These are phyloP conservation scores for Pseudotsuga menziesii DNA, from an alignment of 75 land plant genomes.

Conservation along the genomic window DNA sequence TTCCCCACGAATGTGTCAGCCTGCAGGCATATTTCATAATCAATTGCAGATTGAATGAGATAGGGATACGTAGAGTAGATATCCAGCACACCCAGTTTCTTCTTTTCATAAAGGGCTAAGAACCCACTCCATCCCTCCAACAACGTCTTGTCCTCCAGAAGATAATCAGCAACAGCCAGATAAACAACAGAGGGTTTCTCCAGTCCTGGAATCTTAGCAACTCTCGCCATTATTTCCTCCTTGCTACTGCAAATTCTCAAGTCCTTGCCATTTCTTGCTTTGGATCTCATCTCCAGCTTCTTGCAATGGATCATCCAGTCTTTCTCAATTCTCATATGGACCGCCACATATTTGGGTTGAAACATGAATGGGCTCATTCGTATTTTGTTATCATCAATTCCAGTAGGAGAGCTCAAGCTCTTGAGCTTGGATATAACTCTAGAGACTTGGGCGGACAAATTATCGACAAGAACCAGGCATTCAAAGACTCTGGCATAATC, in stretches of 20 bases:
- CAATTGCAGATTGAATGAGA: slow-evolving; percentile 78
- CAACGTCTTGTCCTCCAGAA: slow-evolving; percentile 54
- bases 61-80: slow-evolving; percentile 66
- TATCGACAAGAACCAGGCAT: slow-evolving; percentile 59
- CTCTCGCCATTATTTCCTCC: slow-evolving; percentile 64
- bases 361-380: background rate
- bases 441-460: slow-evolving; percentile 42
- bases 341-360: slow-evolving; percentile 40
- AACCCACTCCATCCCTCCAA: slow-evolving; percentile 32
- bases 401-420: slow-evolving; percentile 12
- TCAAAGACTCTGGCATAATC: slow-evolving; percentile 78
- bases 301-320: slow-evolving; percentile 96
- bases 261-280: slow-evolving; percentile 17
- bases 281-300: slow-evolving; percentile 54
- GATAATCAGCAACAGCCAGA: slow-evolving; percentile 80
- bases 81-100: slow-evolving; percentile 14
- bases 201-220: slow-evolving; percentile 40
- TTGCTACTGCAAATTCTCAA: slow-evolving; percentile 73
- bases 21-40: slow-evolving; percentile 76
- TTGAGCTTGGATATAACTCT: slow-evolving; percentile 37
- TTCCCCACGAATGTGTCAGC: slow-evolving; percentile 82
- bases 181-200: slow-evolving; percentile 54
- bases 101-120: slow-evolving; percentile 14
- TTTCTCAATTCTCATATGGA: slow-evolving; percentile 92
- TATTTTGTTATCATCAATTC: slow-evolving; percentile 16